Percentiles rank a stretch among this genome's conserved stretches.
These are phyloP conservation scores for Blastobotrys attinorum DNA, from an alignment of 805 yeast species.

Conservation along the genomic window DNA sequence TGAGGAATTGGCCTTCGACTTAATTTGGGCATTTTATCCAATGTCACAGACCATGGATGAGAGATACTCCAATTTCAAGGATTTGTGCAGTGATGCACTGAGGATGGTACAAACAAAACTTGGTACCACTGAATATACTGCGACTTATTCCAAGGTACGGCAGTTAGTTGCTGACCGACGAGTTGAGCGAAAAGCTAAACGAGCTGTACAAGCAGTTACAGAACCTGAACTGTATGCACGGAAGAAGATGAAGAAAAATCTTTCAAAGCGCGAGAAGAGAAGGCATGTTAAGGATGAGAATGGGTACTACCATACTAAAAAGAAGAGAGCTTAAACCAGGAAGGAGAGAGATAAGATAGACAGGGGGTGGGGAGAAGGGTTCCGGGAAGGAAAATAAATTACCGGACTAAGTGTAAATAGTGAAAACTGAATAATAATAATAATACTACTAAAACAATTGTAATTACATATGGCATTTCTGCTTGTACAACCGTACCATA, in stretches of 20 bases:
- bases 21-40: slow-evolving; percentile 46
- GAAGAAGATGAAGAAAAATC: slow-evolving; percentile 70
- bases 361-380: too few species aligned
- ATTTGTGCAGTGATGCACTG: slow-evolving; percentile 56
- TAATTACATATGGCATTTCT: background rate
- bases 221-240: slow-evolving; percentile 80
- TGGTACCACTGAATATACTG: slow-evolving; percentile 63
- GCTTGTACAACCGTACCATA: too few species aligned
- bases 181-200: slow-evolving; percentile 64
- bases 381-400: too few species aligned
- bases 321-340: background rate
- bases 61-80: slow-evolving; percentile 36
- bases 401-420: background rate
- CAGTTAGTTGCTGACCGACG: slow-evolving; percentile 53
- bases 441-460: background rate
- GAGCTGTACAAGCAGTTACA: slow-evolving; percentile 65
- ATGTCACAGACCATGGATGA: slow-evolving; percentile 18
- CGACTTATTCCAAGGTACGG: slow-evolving; percentile 55
- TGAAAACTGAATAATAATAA: background rate
- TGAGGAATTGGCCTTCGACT: slow-evolving; percentile 36
- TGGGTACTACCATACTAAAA: slow-evolving; percentile 62
- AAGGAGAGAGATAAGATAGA: background rate
- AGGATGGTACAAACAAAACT: slow-evolving; percentile 57
- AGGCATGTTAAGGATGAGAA: slow-evolving; percentile 65
- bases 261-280: slow-evolving; percentile 67